These are phyloP conservation scores for Botrytis paeoniae DNA, from an alignment of 2,329 filamentous ascomycete genomes.

Conservation along the genomic window DNA sequence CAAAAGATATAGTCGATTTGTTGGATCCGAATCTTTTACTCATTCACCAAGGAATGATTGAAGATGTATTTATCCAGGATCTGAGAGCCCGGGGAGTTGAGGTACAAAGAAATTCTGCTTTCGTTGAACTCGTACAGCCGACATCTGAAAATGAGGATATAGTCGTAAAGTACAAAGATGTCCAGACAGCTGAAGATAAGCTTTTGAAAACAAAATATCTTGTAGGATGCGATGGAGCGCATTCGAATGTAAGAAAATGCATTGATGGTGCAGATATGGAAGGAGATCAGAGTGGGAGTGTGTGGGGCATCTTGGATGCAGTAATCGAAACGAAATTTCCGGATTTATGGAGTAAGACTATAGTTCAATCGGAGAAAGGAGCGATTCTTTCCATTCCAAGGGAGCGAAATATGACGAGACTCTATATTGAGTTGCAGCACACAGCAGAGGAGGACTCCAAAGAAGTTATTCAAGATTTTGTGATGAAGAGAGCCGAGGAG, in stretches of 20 bases:
- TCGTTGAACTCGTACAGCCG: conserved; percentile 39
- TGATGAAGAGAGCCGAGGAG: conserved; percentile 63
- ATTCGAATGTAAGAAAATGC: conserved; percentile 49
- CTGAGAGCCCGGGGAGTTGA: conserved; percentile 46
- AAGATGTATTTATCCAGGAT: conserved; percentile 55
- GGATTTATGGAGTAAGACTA: conserved; percentile 57
- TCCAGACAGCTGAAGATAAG: conserved; percentile 52
- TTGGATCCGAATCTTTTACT: conserved; percentile 43
- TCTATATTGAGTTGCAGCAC: conserved; percentile 59
- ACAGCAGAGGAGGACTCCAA: conserved; percentile 44
- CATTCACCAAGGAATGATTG: conserved; percentile 49
- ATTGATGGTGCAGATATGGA: conserved; percentile 56
- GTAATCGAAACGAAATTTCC: conserved; percentile 47
- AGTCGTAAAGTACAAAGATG: conserved; percentile 50
- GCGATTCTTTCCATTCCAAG: conserved; percentile 62
- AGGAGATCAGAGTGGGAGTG: conserved; percentile 54
- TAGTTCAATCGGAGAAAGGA: conserved; percentile 54
- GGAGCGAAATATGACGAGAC: conserved; percentile 56
- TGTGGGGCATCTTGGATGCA: conserved; percentile 57
- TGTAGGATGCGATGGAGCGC: conserved; percentile 58
- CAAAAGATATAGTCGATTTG: conserved; percentile 31
- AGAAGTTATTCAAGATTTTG: conserved; percentile 58
- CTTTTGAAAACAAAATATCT: conserved; percentile 58
- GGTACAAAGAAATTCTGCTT: conserved; percentile 46
- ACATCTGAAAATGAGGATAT: conserved; percentile 31